Evolutionary conservation across 139 green algal genomes (phyloP).

Genomic region (Closterium sp.): DNA sequence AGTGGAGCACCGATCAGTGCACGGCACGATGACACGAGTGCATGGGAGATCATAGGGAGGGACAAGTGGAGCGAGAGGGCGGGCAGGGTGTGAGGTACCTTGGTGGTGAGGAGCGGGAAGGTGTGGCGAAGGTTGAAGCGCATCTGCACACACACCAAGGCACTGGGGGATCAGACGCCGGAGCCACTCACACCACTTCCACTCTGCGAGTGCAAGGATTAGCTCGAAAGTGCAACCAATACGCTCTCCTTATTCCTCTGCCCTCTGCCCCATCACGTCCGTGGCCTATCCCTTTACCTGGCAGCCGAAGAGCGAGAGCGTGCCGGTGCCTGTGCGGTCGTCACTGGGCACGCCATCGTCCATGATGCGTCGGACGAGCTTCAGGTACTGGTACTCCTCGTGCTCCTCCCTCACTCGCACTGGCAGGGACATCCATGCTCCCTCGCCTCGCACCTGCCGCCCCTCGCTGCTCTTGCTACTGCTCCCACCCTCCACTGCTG

Average conservation of each 20-base stretch:
- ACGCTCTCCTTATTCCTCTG: no score
- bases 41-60: not conserved
- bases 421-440: not conserved
- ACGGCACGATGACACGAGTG: no score
- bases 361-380: constrained; percentile 86
- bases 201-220: no score
- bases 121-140: constrained; percentile 91
- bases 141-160: constrained; percentile 59
- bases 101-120: constrained; percentile 97
- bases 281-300: constrained; percentile 29
- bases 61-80: not conserved
- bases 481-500: not conserved
- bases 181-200: not conserved
- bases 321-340: constrained; percentile 96
- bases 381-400: constrained; percentile 95
- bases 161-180: not conserved
- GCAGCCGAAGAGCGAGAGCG: constrained; percentile 84
- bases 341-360: constrained; percentile 66
- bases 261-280: not conserved
- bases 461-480: not conserved
- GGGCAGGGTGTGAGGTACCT: constrained; percentile 50
- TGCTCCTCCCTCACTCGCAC: constrained; percentile 58
- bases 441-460: not conserved
- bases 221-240: no score
- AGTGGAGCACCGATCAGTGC: no score